Percentiles rank a stretch among this genome's conserved stretches.
Conservation (phyloP, 352 stramenopile species). For the Pythium scleroteichum region DNA sequence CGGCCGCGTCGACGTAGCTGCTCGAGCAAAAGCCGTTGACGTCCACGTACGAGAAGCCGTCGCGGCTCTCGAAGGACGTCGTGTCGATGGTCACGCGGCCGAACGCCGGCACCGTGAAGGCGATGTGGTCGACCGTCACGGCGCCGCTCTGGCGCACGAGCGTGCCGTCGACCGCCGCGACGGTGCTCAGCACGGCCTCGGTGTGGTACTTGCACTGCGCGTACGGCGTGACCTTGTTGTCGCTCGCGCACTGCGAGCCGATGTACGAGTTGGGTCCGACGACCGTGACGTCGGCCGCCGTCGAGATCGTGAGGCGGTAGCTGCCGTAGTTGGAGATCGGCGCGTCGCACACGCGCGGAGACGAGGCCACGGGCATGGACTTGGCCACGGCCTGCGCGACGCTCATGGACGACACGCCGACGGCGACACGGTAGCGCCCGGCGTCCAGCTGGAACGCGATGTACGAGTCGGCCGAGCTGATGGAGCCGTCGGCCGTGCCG, state of each 20-base stretch:
- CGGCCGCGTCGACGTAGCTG: slow-evolving; percentile 63
- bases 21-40: slow-evolving; percentile 66
- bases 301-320: slow-evolving; percentile 61
- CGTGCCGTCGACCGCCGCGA: slow-evolving; percentile 47
- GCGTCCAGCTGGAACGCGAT: slow-evolving; percentile 37
- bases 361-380: slow-evolving; percentile 36
- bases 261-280: slow-evolving; percentile 53
- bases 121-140: slow-evolving; percentile 63
- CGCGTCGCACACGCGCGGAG: slow-evolving; percentile 45
- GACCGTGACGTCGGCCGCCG: slow-evolving; percentile 34
- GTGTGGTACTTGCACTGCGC: slow-evolving; percentile 52
- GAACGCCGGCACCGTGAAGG: slow-evolving; percentile 48
- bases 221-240: slow-evolving; percentile 37
- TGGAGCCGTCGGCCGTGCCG: slow-evolving; percentile 47
- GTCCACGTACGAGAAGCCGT: slow-evolving; percentile 45
- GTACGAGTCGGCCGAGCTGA: slow-evolving; percentile 61
- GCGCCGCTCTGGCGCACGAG: slow-evolving; percentile 42
- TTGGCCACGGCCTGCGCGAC: slow-evolving; percentile 41
- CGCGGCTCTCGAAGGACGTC: slow-evolving; percentile 47
- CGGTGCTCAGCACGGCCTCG: slow-evolving; percentile 38
- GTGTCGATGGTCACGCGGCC: slow-evolving; percentile 62
- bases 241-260: slow-evolving; percentile 50
- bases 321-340: slow-evolving; percentile 66
- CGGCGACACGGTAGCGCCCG: slow-evolving; percentile 58
- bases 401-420: slow-evolving; percentile 57